Base-by-base conservation (phyloP, 2,329 filamentous ascomycete species). In the Ascochyta pisi region DNA sequence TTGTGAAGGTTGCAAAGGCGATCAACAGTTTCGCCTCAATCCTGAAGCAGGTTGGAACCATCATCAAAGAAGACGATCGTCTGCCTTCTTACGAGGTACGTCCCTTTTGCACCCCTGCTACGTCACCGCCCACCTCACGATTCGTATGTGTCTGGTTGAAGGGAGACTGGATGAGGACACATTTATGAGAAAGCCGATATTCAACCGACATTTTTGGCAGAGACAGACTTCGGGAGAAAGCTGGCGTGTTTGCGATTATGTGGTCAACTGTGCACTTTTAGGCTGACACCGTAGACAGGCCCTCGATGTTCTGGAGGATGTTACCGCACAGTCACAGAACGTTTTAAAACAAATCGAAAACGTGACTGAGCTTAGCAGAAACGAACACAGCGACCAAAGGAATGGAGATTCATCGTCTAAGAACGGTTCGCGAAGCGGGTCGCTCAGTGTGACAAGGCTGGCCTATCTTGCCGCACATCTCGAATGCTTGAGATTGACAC, bases 21-120 rank as follows among this genome's bases (percentile, higher is more conserved):
- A 68, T 76, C 50, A 75, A 70, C 57, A 66, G 67, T 35, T 71
- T 77, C 41, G 69, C 70, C 39, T 63, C 70, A 7, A 72, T 70
- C 29, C 47, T 77, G 54, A 76, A 77, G 58, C 74, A 78, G 48
- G 61, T 76, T 19, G 74, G 73, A 41, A 71, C 73, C 0, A 65
- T 71, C 37, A 69, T 77, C 38, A 74, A 69, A 29, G 73, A 77
- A 52, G 70, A 78, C 54, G 72, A 74, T 57, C 68, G 63, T 10
- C 50, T 77, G 13, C 73, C 73, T 33, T 76, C 75, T 26, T 58
- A 55, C 19, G 70, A 76, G 59, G 73, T 75, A 68, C 24, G 64
- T 64, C 29, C 16, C 47, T 26, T 23, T 31, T 19, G 13, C 5
- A 42, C 15, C 13, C 12, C 4, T 26, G 15, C 26, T 22, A 26